Conservation (phyloP, 1,139 yeast species). For the Kodamaea fungicola region DNA sequence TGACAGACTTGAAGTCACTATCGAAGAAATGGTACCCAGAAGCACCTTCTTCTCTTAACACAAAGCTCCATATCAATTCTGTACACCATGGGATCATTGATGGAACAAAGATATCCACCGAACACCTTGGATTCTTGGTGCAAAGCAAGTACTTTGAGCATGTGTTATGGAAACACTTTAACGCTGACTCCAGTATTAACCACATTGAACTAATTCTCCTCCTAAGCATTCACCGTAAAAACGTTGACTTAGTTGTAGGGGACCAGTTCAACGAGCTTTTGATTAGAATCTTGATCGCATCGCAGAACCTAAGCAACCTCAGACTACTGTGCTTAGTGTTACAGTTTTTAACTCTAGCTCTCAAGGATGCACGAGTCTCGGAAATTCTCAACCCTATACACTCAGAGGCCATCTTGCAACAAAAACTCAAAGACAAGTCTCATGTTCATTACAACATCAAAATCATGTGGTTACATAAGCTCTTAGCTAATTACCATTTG, state of each 20-base stretch:
- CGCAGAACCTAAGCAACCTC: conserved; percentile 1
- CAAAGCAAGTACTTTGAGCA: conserved; percentile 21
- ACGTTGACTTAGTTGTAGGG: no score
- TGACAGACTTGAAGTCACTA: conserved; percentile 5
- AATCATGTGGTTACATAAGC: no score
- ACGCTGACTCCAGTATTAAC: conserved; percentile 31
- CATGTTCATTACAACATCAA: no score
- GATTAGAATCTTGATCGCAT: conserved; percentile 7
- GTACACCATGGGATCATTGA: conserved; percentile 16
- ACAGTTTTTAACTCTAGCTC: no score
- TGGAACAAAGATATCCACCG: conserved; percentile 5
- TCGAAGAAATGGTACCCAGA: conserved; percentile 19
- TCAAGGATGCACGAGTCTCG: no score
- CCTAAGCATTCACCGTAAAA: no score
- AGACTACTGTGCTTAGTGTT: no score
- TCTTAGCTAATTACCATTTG: no score
- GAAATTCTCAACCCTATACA: no score
- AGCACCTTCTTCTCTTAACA: conserved; percentile 15
- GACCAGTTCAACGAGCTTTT: conserved; percentile 8
- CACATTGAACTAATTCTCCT: conserved; percentile 36
- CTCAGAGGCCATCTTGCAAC: no score
- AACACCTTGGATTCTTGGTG: conserved; percentile 14
- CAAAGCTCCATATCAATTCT: conserved; percentile 16
- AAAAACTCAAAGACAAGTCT: no score
- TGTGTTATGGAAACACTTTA: conserved; percentile 40